Evolutionary conservation across 139 green algal species (phyloP), one percentile per base, ranked within the genome.

Genomic region (Coelastrella sp.): DNA sequence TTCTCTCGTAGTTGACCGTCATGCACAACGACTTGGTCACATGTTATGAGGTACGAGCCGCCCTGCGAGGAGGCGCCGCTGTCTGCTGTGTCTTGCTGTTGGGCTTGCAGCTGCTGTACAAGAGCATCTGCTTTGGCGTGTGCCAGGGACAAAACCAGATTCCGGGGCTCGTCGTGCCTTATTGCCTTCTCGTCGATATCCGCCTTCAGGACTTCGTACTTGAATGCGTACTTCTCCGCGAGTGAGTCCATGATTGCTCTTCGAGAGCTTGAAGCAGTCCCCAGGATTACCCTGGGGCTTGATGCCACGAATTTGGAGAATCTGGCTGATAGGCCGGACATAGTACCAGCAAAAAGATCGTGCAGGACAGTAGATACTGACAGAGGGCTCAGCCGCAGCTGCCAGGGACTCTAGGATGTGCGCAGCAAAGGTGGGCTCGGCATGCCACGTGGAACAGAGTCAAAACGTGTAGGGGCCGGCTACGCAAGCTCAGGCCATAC

Each of bases 101-200:
- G 32, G 32, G 32, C 54, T 20, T 68, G 32, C 73, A 83, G 54
- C 92, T 83, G 73, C 20, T 76, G 85, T 0, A 92, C 54, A 22
- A 97, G 95, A 5, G 95, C 96, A 20, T 93, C 93, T 54, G 96
- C 95, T 82, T 98, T 98, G 8, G 96, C 96, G 61, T 96, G 88
- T 5, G 95, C 95, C 7, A 98, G 93, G 4, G 85, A 80, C 57
- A 95, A 64, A 20, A 98, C 97, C 19, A 98, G 92, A 4, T 95
- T 74, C 47, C 83, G 23, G 0, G 97, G 94, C 17, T 96, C 79
- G 3, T 90, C 32, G 2, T 90, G 32, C 13, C 97, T 89, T 47
- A 98, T 96, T 0, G 94, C 95, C 79, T 97, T 97, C 85, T 98
- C 97, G 74, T 98, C 95, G 23, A 98, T 98, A 84, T 96, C 95